A percentile compares a stretch with the other conserved stretches of the same genome.
Conservation (phyloP, 129 eudicot genomes). For the Apium graveolens region DNA sequence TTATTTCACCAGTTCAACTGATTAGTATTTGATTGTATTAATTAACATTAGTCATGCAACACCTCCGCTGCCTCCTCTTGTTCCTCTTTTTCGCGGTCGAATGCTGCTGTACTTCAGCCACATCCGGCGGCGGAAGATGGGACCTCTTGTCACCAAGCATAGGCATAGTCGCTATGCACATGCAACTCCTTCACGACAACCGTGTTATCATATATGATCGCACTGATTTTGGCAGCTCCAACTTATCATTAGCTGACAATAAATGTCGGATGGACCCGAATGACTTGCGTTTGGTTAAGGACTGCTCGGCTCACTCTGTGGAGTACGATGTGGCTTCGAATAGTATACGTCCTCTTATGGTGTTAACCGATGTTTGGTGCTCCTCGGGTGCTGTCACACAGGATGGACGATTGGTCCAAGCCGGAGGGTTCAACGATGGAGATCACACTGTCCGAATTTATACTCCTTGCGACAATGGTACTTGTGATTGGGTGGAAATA, state of each 20-base stretch:
- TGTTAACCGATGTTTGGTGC: conserved; percentile 62
- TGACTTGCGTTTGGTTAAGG: conserved; percentile 20
- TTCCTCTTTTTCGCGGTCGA: conserved; percentile 13
- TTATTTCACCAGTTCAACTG: background rate
- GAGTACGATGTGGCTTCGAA: conserved; percentile 48
- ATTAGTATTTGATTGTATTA: background rate
- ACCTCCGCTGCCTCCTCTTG: conserved; percentile 16
- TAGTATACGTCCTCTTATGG: conserved; percentile 46
- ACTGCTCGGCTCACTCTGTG: conserved; percentile 70
- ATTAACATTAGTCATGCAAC: background rate
- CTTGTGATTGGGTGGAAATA: conserved; percentile 60
- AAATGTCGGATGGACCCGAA: conserved; percentile 40
- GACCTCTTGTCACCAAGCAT: conserved; percentile 31
- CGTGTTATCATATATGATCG: conserved; percentile 67
- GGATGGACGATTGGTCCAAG: conserved; percentile 44
- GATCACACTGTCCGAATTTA: conserved; percentile 31
- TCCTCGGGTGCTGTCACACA: conserved; percentile 48
- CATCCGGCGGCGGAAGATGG: conserved; percentile 49
- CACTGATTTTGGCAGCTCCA: conserved; percentile 62
- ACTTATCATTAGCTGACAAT: conserved; percentile 43
- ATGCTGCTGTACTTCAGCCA: conserved; percentile 6
- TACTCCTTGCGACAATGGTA: conserved; percentile 19
- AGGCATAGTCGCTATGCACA: conserved; percentile 88
- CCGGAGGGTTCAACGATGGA: conserved; percentile 68
- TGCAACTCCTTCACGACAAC: conserved; percentile 68